Base-by-base conservation (phyloP, 306 rosid genomes). In the Begonia loranthoides region DNA sequence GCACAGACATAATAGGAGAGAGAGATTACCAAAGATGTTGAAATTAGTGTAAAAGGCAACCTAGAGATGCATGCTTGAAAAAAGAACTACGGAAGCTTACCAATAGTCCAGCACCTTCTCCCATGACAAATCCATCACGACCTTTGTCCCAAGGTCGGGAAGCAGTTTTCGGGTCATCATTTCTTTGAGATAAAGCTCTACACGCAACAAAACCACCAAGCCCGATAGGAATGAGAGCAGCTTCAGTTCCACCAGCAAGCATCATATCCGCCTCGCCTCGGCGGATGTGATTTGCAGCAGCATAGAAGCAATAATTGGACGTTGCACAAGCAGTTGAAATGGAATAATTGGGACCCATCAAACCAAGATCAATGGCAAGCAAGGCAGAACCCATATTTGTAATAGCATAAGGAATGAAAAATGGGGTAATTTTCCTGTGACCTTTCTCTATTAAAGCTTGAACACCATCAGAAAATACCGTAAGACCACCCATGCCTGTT, bases 101-200 rank as follows among this genome's bases (percentile, higher is more conserved):
- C 93, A 92, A 56, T 59, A 92, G 79, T 60, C 99, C 99, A 69
- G 99, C 74, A 50, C 99, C 96, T 78, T 92, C 99, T 14, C 99
- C 96, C 96, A 86, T 86, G 46, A 92, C 99, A 83, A 92, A 92
- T 48, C 99, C 99, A 69, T 92, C 96, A 43, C 99, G 78, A 12
- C 67, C 99, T 65, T 51, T 78, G 66, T 92, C 99, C 99, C 99
- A 92, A n/a, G 99, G 99, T 76, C 99, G 80, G 0, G 99, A 92
- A 69, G 99, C 99, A 63, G 99, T 92, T 80, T 74, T 69, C 9
- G 96, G 99, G 54, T 92, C 96, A 69, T 92, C 93, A 24, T 92
- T 92, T 65, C 99, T 78, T 76, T 86, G 96, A 56, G 96, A 92
- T 28, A 92, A 70, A 9, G 99, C 99, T 70, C 99, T 73, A 80